Base-by-base conservation (phyloP, 2,329 filamentous ascomycete species). In the Didymella pomorum region DNA sequence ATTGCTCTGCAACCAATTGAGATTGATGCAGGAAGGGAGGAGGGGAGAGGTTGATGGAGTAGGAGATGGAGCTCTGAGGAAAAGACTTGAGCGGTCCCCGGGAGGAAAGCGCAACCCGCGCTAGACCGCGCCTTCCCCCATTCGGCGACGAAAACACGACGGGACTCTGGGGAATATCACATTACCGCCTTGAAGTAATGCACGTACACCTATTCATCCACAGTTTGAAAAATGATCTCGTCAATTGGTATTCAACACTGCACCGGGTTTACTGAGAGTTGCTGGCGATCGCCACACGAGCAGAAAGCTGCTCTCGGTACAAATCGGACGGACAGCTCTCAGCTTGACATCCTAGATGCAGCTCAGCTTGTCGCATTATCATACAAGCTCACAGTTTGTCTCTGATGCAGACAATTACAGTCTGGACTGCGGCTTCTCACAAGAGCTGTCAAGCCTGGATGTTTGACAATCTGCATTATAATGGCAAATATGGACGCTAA, bases 1-100 rank as follows among this genome's bases (percentile, higher is more conserved):
- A 71, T 72, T 71, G 71, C 68, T 74, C 75, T 76, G 75, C 76
- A 70, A 76, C 71, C 76, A 78, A 78, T 78, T 78, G 76, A 76
- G 71, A 77, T 76, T 73, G 75, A 77, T 73, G 75, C 73, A 76
- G 75, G 70, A 71, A 71, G 62, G 64, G 67, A 63, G 68, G 75
- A 76, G 76, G 67, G 73, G 75, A 74, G 75, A 74, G 71, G 73
- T 73, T 73, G 75, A 76, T 73, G 72, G 62, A 71, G 71, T 69
- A 66, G 65, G 67, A 64, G 65, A 72, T 68, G 72, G 71, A 71
- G 70, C 70, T 70, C 71, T 56, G 56, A 58, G 60, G 58, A 60
- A 57, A 57, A 60, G 58, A 52, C 53, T 60, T 60, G 58, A 60
- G 66, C 68, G 68, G 65, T 58, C 65, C 65, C 67, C 66, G 66